Percentiles rank a stretch among this genome's conserved stretches.
These are phyloP conservation scores for Chrysopogon serrulatus DNA, from an alignment of 176 grass and related monocot genomes.

Conservation along the genomic window DNA sequence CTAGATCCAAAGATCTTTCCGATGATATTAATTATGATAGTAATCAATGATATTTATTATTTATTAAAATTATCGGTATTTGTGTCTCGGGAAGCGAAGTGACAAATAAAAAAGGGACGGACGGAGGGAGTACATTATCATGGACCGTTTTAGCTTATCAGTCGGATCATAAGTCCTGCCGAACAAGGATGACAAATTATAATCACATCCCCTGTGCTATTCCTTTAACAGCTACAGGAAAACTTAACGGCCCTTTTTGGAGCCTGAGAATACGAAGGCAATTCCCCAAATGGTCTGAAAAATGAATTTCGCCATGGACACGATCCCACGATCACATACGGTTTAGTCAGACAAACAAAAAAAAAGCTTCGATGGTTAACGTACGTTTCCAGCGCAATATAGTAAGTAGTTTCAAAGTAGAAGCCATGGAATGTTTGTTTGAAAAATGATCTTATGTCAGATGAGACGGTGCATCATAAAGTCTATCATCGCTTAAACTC, in stretches of 20 bases:
- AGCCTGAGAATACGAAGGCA: background rate
- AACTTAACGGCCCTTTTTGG: background rate
- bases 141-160: no score
- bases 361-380: background rate
- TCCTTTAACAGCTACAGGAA: background rate
- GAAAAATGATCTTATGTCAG: background rate
- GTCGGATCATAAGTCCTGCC: no score
- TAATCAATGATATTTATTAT: no score
- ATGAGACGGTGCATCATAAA: background rate
- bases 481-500: background rate
- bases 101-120: no score
- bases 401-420: no score
- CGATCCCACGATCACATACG: background rate
- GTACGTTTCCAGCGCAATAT: background rate
- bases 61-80: no score
- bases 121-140: no score
- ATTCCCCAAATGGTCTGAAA: background rate
- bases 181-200: no score
- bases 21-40: no score
- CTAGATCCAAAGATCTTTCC: no score
- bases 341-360: background rate
- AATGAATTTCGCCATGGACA: background rate
- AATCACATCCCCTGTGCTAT: background rate
- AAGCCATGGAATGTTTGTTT: no score
- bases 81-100: no score